Conservation (phyloP, 208 protist species). For the Angomonas ambiguus region DNA sequence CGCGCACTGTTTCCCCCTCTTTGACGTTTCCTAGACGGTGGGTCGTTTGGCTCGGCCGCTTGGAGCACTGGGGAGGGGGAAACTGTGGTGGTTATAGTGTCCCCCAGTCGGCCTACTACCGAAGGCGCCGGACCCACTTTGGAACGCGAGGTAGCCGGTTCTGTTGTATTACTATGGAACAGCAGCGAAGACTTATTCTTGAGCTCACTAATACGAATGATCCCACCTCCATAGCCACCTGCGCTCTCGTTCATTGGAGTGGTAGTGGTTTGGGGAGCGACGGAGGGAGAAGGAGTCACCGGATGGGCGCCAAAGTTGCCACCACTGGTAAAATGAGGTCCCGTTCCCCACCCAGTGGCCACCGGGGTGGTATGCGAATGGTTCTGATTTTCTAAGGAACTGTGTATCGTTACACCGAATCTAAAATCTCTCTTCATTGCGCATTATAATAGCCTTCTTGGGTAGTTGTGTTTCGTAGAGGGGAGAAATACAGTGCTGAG, state of each 20-base stretch:
- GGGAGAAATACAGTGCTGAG: too few species aligned
- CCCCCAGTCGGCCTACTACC: neutral
- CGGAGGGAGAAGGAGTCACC: neutral
- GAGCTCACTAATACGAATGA: slow-evolving; percentile 34
- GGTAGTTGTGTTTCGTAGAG: too few species aligned
- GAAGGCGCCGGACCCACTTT: neutral
- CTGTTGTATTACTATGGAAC: neutral
- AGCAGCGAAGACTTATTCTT: neutral
- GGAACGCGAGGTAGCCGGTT: too few species aligned
- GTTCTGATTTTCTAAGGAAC: neutral
- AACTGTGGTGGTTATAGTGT: neutral
- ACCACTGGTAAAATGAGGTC: too few species aligned
- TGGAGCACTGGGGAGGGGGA: neutral
- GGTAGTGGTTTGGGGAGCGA: neutral
- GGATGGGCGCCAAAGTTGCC: neutral
- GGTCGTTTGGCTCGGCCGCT: too few species aligned
- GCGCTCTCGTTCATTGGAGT: neutral
- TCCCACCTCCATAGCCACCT: neutral
- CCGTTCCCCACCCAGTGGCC: too few species aligned
- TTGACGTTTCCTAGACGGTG: neutral
- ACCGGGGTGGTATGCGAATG: neutral
- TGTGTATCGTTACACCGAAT: neutral
- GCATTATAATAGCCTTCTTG: neutral
- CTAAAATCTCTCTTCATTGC: neutral
- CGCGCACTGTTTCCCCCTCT: neutral